phyloP scores from a whole-genome alignment of 2,329 filamentous ascomycete species.

The Aureobasidium sp. region DNA sequence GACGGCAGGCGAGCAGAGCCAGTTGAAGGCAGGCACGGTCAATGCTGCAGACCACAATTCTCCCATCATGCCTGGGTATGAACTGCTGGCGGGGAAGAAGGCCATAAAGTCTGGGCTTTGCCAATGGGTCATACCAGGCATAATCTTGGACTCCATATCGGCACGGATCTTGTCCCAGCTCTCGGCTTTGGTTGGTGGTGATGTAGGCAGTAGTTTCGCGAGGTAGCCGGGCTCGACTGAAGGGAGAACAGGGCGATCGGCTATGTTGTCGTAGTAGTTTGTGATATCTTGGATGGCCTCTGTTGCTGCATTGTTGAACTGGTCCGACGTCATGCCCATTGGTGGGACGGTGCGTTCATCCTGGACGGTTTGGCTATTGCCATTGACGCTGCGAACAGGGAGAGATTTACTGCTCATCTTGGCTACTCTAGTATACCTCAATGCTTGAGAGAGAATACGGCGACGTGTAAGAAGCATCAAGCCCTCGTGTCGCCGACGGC shows the following conservation, averaged over 20 bases:
- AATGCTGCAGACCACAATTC: constrained; percentile 89
- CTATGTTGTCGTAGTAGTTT: constrained; percentile 72
- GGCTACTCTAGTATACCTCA: neutral
- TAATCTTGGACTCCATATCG: constrained; percentile 78
- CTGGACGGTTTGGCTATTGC: neutral
- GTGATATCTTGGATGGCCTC: constrained; percentile 79
- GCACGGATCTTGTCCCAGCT: constrained; percentile 71
- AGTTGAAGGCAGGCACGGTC: constrained; percentile 90
- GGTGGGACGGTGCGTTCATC: constrained; percentile 27
- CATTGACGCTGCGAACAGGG: neutral
- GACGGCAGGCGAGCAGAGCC: constrained; percentile 86
- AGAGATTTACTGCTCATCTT: constrained; percentile 4
- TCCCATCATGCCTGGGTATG: constrained; percentile 78
- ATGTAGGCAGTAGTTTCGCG: constrained; percentile 64
- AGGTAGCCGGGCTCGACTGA: constrained; percentile 81
- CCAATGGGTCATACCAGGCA: constrained; percentile 93
- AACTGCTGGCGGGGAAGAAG: constrained; percentile 79
- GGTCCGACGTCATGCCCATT: constrained; percentile 63
- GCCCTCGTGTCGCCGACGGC: neutral
- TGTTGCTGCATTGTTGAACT: constrained; percentile 72
- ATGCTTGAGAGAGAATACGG: neutral
- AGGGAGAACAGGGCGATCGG: constrained; percentile 64
- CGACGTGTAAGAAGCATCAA: constrained; percentile 1
- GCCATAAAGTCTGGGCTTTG: constrained; percentile 92
- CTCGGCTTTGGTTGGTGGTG: constrained; percentile 60